Evolutionary conservation across 1,139 yeast species (phyloP).

Genomic region (Suhomyces bokatorum): DNA sequence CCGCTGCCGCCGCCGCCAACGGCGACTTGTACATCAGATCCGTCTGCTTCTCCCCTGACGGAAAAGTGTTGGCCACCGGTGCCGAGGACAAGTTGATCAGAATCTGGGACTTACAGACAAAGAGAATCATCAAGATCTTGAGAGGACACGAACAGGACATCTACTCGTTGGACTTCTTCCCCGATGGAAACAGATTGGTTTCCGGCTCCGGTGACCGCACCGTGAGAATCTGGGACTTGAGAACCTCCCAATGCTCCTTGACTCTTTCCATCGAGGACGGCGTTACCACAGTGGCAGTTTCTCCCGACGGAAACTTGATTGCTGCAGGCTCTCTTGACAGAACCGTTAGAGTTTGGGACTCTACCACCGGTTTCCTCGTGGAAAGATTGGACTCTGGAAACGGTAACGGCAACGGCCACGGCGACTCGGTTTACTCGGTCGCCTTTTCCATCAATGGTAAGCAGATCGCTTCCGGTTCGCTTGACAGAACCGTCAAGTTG

Average conservation of each 20-base stretch:
- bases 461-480: constrained; percentile 91
- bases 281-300: constrained; percentile 95
- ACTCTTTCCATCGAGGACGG: constrained; percentile 95
- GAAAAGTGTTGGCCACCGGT: constrained; percentile 93
- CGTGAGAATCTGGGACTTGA: constrained; percentile 95
- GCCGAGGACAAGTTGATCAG: constrained; percentile 97
- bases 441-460: constrained; percentile 91
- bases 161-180: constrained; percentile 92
- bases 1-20: constrained; percentile 41
- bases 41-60: constrained; percentile 96
- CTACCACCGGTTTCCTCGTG: constrained; percentile 87
- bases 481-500: constrained; percentile 92
- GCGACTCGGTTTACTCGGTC: constrained; percentile 94
- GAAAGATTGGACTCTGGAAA: constrained; percentile 91
- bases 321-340: constrained; percentile 97
- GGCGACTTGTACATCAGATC: constrained; percentile 92
- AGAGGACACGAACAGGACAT: constrained; percentile 98
- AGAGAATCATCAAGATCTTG: constrained; percentile 83
- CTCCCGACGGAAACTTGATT: constrained; percentile 90
- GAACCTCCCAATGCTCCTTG: constrained; percentile 85
- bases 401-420: constrained; percentile 88
- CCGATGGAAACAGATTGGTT: constrained; percentile 90
- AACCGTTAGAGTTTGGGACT: constrained; percentile 97
- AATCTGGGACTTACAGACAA: constrained; percentile 91
- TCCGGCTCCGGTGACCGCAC: constrained; percentile 97